Evolutionary conservation across 768 basidiomycete genomes (phyloP).

Genomic region (Phlebiopsis gigantea): DNA sequence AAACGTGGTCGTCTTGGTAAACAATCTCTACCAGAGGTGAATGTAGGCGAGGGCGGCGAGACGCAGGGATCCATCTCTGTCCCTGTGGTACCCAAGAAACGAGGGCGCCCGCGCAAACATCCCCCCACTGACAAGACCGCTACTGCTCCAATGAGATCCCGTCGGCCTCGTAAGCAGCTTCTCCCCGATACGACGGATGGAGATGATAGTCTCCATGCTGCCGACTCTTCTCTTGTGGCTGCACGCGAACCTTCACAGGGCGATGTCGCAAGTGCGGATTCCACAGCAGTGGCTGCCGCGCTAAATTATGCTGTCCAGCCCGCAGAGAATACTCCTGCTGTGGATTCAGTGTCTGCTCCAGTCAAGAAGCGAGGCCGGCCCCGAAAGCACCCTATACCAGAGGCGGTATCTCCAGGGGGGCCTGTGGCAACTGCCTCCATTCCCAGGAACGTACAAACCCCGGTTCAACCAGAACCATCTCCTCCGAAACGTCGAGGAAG

Average conservation of each 20-base stretch:
- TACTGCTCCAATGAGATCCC: background rate
- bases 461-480: background rate
- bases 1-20: slow-evolving; percentile 35
- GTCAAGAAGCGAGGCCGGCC: slow-evolving; percentile 6
- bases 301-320: no score
- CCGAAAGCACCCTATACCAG: background rate
- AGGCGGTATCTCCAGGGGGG: background rate
- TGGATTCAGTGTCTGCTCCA: background rate
- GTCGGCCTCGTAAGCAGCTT: background rate
- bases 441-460: background rate
- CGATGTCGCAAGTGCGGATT: background rate
- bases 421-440: background rate
- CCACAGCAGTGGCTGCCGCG: background rate
- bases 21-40: slow-evolving; percentile 10
- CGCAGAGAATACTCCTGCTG: no score
- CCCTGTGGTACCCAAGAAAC: slow-evolving; percentile 26
- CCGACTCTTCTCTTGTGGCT: background rate
- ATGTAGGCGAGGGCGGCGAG: slow-evolving; percentile 21
- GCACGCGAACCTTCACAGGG: background rate
- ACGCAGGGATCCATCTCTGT: slow-evolving; percentile 11
- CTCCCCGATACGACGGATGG: background rate
- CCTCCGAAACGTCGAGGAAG: background rate
- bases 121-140: background rate
- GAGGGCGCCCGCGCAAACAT: slow-evolving; percentile 30
- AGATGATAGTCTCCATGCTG: no score